Evolutionary conservation across 2,329 filamentous ascomycete species (phyloP).

Genomic region (Pestalotiopsis sp.): DNA sequence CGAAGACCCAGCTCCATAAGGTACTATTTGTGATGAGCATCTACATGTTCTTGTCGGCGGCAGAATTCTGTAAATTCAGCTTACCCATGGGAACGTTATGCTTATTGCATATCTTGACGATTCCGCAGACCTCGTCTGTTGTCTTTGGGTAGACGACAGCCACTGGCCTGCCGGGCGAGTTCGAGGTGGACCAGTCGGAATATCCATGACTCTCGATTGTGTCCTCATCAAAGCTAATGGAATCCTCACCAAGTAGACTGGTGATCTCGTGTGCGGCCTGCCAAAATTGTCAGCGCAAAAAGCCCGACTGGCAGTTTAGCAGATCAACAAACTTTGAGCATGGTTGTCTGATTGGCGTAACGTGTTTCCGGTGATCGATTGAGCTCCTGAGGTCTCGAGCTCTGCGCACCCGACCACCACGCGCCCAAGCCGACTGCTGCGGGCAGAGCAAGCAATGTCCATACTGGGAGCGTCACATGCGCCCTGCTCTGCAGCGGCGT

Average conservation of each 20-base stretch:
- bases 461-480: neutral
- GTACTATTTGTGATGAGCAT: conserved; percentile 42
- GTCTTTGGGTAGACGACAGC: conserved; percentile 65
- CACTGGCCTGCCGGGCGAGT: conserved; percentile 63
- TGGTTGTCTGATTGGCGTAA: neutral
- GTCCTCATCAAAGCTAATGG: conserved; percentile 65
- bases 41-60: no score
- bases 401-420: neutral
- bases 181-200: conserved; percentile 72
- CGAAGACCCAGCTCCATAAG: conserved; percentile 74
- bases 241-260: conserved; percentile 54
- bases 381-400: neutral
- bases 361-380: neutral
- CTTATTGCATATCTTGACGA: conserved; percentile 64
- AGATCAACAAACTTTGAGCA: neutral
- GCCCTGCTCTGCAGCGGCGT: neutral
- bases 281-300: neutral
- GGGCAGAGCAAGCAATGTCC: neutral
- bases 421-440: neutral
- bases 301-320: neutral
- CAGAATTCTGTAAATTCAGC: conserved; percentile 4
- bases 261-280: conserved; percentile 61
- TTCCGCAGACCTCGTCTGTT: conserved; percentile 65
- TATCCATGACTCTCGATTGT: conserved; percentile 66
- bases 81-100: conserved; percentile 66